phyloP scores from a whole-genome alignment of 768 basidiomycete genomes.

The Mycena indigotica region DNA sequence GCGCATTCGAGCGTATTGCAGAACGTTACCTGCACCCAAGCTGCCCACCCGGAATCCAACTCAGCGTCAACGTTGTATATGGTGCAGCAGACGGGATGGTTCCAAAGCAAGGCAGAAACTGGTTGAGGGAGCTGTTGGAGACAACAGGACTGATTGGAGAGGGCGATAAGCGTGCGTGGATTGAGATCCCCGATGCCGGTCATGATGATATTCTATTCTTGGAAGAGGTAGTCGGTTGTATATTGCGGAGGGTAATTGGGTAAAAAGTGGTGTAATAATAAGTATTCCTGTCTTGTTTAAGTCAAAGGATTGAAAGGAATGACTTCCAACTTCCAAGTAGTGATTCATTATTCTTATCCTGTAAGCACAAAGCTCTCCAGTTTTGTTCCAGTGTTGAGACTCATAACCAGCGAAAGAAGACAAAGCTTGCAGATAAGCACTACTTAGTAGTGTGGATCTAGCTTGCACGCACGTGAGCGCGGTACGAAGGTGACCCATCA shows the following conservation, averaged over 20 bases:
- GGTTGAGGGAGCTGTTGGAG: slow-evolving; percentile 12
- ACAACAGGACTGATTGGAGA: background rate
- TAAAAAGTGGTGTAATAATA: too few species aligned
- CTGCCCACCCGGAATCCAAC: background rate
- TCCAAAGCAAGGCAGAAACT: slow-evolving; percentile 10
- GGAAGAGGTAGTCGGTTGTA: slow-evolving; percentile 12
- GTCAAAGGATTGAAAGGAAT: too few species aligned
- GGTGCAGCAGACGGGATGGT: slow-evolving; percentile 19
- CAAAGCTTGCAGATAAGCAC: too few species aligned
- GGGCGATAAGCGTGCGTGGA: slow-evolving; percentile 7
- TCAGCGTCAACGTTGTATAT: slow-evolving; percentile 14
- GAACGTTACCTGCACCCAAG: background rate
- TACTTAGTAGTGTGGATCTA: too few species aligned
- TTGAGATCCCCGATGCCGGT: slow-evolving; percentile 14
- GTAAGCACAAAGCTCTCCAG: too few species aligned
- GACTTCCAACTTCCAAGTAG: too few species aligned
- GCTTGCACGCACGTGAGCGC: too few species aligned
- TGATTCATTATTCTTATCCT: too few species aligned
- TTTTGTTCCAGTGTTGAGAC: too few species aligned
- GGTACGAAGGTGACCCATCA: too few species aligned
- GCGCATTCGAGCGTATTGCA: slow-evolving; percentile 11
- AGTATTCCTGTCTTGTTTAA: too few species aligned
- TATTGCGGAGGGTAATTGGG: slow-evolving; percentile 6
- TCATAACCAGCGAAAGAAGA: too few species aligned
- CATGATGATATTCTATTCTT: slow-evolving; percentile 18